phyloP scores from a whole-genome alignment of 345 rosid genomes.

The Noccaea caerulescens region DNA sequence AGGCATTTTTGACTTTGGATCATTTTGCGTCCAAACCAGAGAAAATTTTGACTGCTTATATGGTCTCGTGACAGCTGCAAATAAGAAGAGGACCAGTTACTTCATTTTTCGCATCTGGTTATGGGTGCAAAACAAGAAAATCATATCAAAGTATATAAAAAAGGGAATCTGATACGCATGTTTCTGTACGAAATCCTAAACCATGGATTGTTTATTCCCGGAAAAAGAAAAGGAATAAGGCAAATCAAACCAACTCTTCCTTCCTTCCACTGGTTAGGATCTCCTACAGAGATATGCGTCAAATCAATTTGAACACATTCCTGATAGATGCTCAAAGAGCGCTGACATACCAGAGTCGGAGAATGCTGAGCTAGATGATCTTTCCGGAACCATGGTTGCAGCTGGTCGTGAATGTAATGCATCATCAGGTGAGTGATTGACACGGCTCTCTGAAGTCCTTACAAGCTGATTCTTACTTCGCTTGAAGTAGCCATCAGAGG shows the following conservation, averaged over 20 bases:
- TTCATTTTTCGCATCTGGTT: slow-evolving; percentile 27
- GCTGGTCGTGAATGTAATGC: slow-evolving; percentile 48
- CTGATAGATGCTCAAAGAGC: slow-evolving; percentile 18
- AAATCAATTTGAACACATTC: slow-evolving; percentile 18
- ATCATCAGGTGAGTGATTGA: slow-evolving; percentile 49
- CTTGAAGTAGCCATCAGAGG: slow-evolving; percentile 78
- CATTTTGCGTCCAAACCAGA: slow-evolving; percentile 75
- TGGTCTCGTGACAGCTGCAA: slow-evolving; percentile 57
- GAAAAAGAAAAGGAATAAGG: slow-evolving; percentile 20
- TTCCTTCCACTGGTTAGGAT: slow-evolving; percentile 21
- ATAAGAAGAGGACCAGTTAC: slow-evolving; percentile 22
- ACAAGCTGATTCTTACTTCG: slow-evolving; percentile 83
- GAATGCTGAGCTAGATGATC: slow-evolving; percentile 51
- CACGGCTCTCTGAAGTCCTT: slow-evolving; percentile 61
- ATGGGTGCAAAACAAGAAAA: slow-evolving; percentile 15
- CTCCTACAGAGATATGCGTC: slow-evolving; percentile 4
- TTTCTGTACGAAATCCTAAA: slow-evolving; percentile 11
- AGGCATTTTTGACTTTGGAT: slow-evolving; percentile 50
- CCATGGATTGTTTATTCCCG: slow-evolving; percentile 16
- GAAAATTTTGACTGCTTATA: slow-evolving; percentile 61
- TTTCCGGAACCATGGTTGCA: slow-evolving; percentile 47
- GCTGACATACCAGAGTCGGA: slow-evolving; percentile 44
- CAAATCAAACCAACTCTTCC: slow-evolving; percentile 3
- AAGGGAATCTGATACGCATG: slow-evolving; percentile 28
- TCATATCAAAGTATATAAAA: neutral